Base-by-base conservation (phyloP, 208 protist species). In the Leishmania martiniquensis region DNA sequence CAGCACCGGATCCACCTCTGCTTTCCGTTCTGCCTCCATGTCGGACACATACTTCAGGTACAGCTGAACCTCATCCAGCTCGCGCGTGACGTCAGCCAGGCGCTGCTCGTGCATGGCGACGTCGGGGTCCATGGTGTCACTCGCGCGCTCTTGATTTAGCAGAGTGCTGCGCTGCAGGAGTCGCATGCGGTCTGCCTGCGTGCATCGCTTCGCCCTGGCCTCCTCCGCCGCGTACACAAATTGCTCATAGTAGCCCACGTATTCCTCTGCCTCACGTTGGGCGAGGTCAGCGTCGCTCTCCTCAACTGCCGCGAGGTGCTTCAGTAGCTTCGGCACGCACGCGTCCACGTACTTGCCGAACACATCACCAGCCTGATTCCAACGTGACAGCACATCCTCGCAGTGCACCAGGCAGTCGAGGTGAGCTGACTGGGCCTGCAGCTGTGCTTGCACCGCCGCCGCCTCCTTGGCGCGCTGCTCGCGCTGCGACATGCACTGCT, bases 241-340 rank as follows among this genome's bases (percentile, higher is more conserved):
- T 84, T 94, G 85, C 75, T 95, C 90, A 67, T 87, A 95, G 39
- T 84, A 85, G 13, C 86, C 84, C 37, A 95, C 91, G 76, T 95
- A 95, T 37, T 89, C 89, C 77, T 95, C 88, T 17, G 88, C 75
- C 78, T 96, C 95, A 39, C 82, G 78, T 44, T 96, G 89, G 54
- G 80, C 73, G 52, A 97, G 85, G 42, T 93, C 85, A 25, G 93
- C 77, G 78, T 88, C 82, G 15, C 74, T 89, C n/a, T 87, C 87
- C 83, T 98, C 93, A 32, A 98, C 93, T 47, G 97, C 87, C 6
- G 89, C 85, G 34, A 97, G 81, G 80, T 94, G 98, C 72, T 91
- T 87, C 44, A 97, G 89, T 80, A 98, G 84, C 86, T 98, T 96
- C 32, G 95, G 92, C 60, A 94, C 94, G 85, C 96, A 99, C 1